Base-by-base conservation (phyloP, 805 yeast species). In the Jamesozyma piceae region DNA sequence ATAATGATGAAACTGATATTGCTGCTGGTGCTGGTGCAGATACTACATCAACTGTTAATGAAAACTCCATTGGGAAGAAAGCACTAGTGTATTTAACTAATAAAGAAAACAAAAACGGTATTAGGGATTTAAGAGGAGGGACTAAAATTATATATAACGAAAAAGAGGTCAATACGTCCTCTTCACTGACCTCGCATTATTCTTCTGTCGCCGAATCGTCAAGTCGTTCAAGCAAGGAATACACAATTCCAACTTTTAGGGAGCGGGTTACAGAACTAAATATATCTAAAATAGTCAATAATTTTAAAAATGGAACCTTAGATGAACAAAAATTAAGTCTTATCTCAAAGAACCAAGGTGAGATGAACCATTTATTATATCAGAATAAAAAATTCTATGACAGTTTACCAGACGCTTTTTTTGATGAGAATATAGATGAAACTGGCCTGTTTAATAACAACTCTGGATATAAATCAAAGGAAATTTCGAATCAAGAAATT, bases 201-300 rank as follows among this genome's bases (percentile, higher is more conserved):
- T n/a, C n/a, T n/a, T n/a, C n/a, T n/a, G n/a, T n/a, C 31, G 4
- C 4, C 4, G 31, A 28, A 13, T 28, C 31, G 13, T 36, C 43
- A 9, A 22, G 30, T 9, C 26, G 26, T 19, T 20, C 37, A 24
- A 53, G 52, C 32, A 46, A 47, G 32, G 24, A 49, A 6, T 46
- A 46, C 15, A 51, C 58, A 44, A 67, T 73, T 54, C 78, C 78
- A 31, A 73, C 78, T 18, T 64, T 74, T 52, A 48, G 57, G 37
- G 46, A 45, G 17, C 39, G 42, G 26, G 37, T 42, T 15, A 37
- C 40, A 1, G 37, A 45, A 9, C 22, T 49, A 6, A 51, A 47
- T 28, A 46, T 52, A 14, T 32, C 54, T 4, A 44, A 47, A 15
- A 46, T 55, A 20, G 43, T 55, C 14, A 45, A 42, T 21, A 46